These are phyloP conservation scores for Coemansia sp. DNA, from an alignment of 192 early-diverging fungal species.

Conservation along the genomic window DNA sequence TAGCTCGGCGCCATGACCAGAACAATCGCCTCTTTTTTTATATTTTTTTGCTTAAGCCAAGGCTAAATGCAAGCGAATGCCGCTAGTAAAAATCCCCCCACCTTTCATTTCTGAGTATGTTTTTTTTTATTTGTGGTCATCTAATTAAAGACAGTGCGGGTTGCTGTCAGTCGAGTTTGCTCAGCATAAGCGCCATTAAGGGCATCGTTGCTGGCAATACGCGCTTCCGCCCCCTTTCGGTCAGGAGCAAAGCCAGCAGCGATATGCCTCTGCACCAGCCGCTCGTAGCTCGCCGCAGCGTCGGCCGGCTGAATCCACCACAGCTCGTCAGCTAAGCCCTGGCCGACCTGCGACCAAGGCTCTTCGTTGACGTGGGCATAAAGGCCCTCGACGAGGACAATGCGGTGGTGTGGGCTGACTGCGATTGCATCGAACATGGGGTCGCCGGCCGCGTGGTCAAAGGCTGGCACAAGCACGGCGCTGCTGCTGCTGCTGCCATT, in stretches of 20 bases:
- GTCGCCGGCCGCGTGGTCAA: constrained; percentile 60
- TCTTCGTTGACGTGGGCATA: constrained; percentile 48
- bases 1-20: constrained; percentile 1
- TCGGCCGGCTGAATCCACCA: constrained; percentile 54
- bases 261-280: constrained; percentile 56
- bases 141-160: constrained; percentile 35
- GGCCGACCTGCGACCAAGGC: constrained; percentile 50
- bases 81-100: not conserved
- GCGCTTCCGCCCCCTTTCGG: constrained; percentile 24
- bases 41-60: not conserved
- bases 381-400: constrained; percentile 62
- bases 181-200: constrained; percentile 37
- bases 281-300: constrained; percentile 23
- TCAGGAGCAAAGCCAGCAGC: constrained; percentile 40
- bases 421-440: constrained; percentile 50
- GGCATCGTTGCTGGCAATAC: constrained; percentile 38
- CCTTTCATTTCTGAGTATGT: not conserved
- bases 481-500: not conserved
- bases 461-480: constrained; percentile 46
- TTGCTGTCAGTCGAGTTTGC: constrained; percentile 28
- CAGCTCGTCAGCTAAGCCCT: constrained; percentile 42
- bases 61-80: constrained; percentile 4
- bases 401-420: constrained; percentile 40
- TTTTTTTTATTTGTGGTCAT: not conserved
- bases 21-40: not conserved